These are phyloP conservation scores for Salix caprea DNA, from an alignment of 345 rosid genomes.

Conservation along the genomic window DNA sequence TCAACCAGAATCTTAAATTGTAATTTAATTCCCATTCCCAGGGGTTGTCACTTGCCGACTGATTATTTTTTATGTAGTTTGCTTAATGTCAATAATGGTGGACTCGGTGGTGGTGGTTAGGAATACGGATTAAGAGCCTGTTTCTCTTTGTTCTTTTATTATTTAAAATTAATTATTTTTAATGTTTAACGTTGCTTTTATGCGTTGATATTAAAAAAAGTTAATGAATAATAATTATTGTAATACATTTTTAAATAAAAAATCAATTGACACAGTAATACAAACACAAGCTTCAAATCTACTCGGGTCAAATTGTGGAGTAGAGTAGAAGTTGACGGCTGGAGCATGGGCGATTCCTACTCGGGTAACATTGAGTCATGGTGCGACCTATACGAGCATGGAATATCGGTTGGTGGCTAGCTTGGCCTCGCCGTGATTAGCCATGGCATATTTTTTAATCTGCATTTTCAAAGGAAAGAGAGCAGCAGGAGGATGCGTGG, in stretches of 20 bases:
- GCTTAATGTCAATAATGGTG: background rate
- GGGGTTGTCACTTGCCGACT: too few relatives aligned
- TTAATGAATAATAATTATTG: too few relatives aligned
- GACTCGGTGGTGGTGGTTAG: background rate
- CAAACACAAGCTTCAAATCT: too few relatives aligned
- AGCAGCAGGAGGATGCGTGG: background rate
- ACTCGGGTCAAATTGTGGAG: background rate
- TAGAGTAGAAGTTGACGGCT: slow-evolving; percentile 5
- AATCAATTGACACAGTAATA: too few relatives aligned
- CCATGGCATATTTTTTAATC: background rate
- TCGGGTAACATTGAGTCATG: background rate
- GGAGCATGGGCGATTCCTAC: background rate
- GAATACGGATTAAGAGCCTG: too few relatives aligned
- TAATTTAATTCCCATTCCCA: too few relatives aligned
- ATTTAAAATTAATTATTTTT: too few relatives aligned
- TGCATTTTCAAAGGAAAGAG: background rate
- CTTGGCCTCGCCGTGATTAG: background rate
- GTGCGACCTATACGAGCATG: background rate
- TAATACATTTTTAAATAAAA: too few relatives aligned
- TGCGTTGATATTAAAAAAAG: too few relatives aligned
- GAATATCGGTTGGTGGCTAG: background rate
- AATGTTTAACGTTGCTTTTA: too few relatives aligned
- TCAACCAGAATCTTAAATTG: accelerated
- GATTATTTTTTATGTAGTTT: too few relatives aligned
- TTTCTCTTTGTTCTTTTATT: too few relatives aligned